Base-by-base conservation (phyloP, 2,329 filamentous ascomycete species). In the Nectriaceae sp. region DNA sequence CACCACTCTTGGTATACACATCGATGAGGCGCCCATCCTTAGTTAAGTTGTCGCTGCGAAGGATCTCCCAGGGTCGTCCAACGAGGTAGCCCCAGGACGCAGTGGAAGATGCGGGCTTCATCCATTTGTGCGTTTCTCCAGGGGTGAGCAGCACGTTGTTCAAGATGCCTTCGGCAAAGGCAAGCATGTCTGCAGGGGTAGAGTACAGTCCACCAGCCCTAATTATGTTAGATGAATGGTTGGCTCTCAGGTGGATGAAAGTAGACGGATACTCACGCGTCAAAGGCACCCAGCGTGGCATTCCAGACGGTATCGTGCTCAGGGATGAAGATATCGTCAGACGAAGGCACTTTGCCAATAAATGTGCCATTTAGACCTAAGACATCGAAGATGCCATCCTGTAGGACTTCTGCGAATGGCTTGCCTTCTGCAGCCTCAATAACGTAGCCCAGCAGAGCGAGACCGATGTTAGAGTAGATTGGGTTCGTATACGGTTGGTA, bases 41-140 rank as follows among this genome's bases (percentile, higher is more conserved):
- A 4, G 69, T 69, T 22, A 73, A 49, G 53, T 65, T 65, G 44
- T 70, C 57, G 22, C 62, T 55, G 22, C 71, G 70, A 20, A 69
- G 61, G 40, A 78, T 78, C 55, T 78, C 75, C 75, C 75, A 79
- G 0, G 75, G 74, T 5, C 65, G 66, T 6, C 75, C 76, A 24
- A 77, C 63, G 21, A 69, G 65, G 35, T 67, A 64, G 3, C 65
- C 67, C 46, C 63, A 61, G 3, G 64, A 67, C 0, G 69, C 68
- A 2, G 71, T 75, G 54, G 67, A 65, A 5, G 65, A 56, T 3
- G 62, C 59, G 3, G 70, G 75, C 52, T 77, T 75, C 51, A 78
- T 65, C 76, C 75, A 79, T 41, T 65, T 59, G 10, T 72, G 65
- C 1, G 77, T 76, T 39, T 68, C 51, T 5, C 56, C 55, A 0